Base-by-base conservation (phyloP, 768 basidiomycete species). In the Trichaptum fuscoviolaceum region DNA sequence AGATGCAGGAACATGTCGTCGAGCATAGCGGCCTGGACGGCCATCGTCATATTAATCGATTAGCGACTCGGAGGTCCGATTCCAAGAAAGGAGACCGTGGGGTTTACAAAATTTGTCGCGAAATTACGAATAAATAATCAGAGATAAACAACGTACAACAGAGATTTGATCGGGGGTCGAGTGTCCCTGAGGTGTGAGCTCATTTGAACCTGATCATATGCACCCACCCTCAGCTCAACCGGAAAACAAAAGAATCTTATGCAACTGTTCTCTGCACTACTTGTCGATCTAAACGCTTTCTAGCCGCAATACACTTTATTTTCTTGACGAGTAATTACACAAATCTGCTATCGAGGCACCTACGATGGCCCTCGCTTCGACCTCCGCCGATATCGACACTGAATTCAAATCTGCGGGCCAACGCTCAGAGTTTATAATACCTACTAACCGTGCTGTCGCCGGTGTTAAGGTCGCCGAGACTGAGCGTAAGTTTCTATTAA, bases 391-490 rank as follows among this genome's bases (percentile, higher is more conserved):
- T 20, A 20, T 52, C 42, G 42, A 52, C 15, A 20, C 20, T 12
- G 20, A 15, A 52, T 20, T 52, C 12, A 52, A 52, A 52, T 52
- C 42, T 4, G 42, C 42, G 42, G 42, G 42, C 42, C 12, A 52
- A 12, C 42, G 42, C 15, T 4, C 42, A 52, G 42, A 52, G 42
- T 71, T 71, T 64, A 57, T 63, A 25, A 34, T 71, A 7, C 70
- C 70, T 17, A 67, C 66, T 1, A 65, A 68, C 64, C 25, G 63
- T 26, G 65, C 64, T 5, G 65, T 70, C 20, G 63, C 62, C 27
- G 70, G 67, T n/a, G 63, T 63, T n/a, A 25, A 63, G 27, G 63
- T 66, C 30, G 26, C 18, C 23, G 57, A 63, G n/a, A 34, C 20
- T 20, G 35, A 25, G 24, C 68, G 69, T 70, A 35, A 58, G 68